Evolutionary conservation across 768 basidiomycete genomes (phyloP), one percentile per base, ranked within the genome.

Genomic region (Mycena galopus): DNA sequence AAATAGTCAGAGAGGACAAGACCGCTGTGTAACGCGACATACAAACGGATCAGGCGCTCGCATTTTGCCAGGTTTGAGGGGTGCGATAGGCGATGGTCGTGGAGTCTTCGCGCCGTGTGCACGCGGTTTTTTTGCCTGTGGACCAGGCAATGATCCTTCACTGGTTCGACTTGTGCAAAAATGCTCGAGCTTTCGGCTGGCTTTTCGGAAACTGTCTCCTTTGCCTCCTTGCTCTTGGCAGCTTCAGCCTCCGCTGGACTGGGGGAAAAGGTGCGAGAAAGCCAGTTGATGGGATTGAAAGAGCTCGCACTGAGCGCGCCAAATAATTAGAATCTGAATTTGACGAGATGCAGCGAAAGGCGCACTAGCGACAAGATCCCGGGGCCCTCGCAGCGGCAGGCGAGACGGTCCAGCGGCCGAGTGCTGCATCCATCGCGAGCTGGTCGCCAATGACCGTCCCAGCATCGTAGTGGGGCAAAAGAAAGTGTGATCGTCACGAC

Each of bases 221-320:
- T 87, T 63, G 85, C 86, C 72, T 86, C 83, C 73, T 83, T 87
- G 30, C 86, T 85, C 42, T 88, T 79, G 44, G 44, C 87, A 73
- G 8, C 4, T 19, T 88, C 87, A 75, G 83, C 84, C 78, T 88
- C 83, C 62, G 86, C 87, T 27, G 87, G 78, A 8, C 79, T 80
- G 1, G 90, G 88, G 4, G 83, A 82, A 17, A 94, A 82, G 65
- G 88, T 89, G 56, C 92, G 88, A 70, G 86, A 86, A 11, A 94
- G 79, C 93, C 93, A 94, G 21, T 84, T 82, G 53, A 93, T 76
- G 27, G 92, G 92, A 75, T 85, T 88, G 73, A 88, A 85, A 50
- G 86, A 87, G 73, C 90, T 90, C 32, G 82, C 81, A 74, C 86
- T 84, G 69, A 30, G 42, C 57, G n/a, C 35, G 55, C 21, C 30